Evolutionary conservation across 2,329 filamentous ascomycete genomes (phyloP), one percentile per base, ranked within the genome.

Genomic region (Pseudocercospora vitis): DNA sequence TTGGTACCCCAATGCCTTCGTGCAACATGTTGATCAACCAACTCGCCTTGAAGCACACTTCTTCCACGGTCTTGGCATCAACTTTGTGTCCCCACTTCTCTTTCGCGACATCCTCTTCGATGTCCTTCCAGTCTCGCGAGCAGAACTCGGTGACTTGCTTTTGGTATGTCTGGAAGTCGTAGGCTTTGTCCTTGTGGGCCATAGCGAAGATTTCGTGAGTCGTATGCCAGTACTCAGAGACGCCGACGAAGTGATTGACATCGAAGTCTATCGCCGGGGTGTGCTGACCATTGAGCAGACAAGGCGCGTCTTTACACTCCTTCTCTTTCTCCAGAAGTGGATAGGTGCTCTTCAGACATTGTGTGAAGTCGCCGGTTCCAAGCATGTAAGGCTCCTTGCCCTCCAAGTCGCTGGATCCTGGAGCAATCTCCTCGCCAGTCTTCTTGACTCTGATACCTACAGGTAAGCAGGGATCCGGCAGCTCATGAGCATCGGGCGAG

Each of bases 221-320:
- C 0, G 92, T 95, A 71, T 99, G 94, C 92, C 94, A 99, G 73
- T 95, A 99, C 69, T 99, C 94, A 1, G 92, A 97, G 3, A 99
- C 92, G 8, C 94, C 94, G 23, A 99, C 86, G 66, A 99, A 99
- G 70, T 96, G 95, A 65, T 99, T 99, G 29, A 97, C 86, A 58
- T 94, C 87, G 67, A 97, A 99, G 69, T 99, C 94, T 60, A 99
- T 96, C 3, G 90, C 89, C 1, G 94, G 94, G 1, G 94, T 91
- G 68, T 97, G 91, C 59, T 92, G 85, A 0, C 94, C 91, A 63
- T 96, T 89, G 32, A 99, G 78, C 28, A 99, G 76, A 71, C 94
- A 99, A 0, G 95, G 94, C 21, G 86, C 74, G 65, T 96, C 87
- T 3, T 82, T 74, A 67, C 94, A 99, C 1, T 88, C 84, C 49